phyloP scores from a whole-genome alignment of 2,329 filamentous ascomycete species.

The Pseudogymnoascus sp. region DNA sequence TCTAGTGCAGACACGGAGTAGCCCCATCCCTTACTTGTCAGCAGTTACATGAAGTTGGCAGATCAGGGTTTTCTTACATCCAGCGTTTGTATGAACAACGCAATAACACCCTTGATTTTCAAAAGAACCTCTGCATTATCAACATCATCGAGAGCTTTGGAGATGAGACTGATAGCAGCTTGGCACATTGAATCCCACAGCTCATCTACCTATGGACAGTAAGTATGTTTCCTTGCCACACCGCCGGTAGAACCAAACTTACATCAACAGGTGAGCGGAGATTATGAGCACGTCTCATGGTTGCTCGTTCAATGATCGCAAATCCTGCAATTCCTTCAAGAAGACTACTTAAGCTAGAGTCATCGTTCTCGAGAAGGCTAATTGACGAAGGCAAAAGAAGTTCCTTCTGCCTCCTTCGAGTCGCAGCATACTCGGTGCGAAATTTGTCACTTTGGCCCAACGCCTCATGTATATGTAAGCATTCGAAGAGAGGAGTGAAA shows the following conservation, averaged over 20 bases:
- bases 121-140: conserved; percentile 81
- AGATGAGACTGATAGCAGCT: conserved; percentile 73
- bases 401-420: conserved; percentile 84
- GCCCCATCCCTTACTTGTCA: conserved; percentile 62
- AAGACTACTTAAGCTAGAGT: conserved; percentile 77
- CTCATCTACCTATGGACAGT: conserved; percentile 68
- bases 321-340: conserved; percentile 94
- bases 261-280: conserved; percentile 78
- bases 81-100: conserved; percentile 97
- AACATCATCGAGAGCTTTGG: conserved; percentile 69
- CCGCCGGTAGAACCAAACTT: conserved; percentile 26
- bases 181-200: conserved; percentile 98
- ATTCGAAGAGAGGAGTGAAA: conserved; percentile 90
- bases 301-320: conserved; percentile 91
- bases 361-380: conserved; percentile 73
- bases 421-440: conserved; percentile 82
- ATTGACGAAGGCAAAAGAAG: conserved; percentile 72
- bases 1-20: conserved; percentile 80
- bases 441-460: conserved; percentile 90
- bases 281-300: conserved; percentile 78
- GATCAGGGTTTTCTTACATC: conserved; percentile 51
- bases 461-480: conserved; percentile 91
- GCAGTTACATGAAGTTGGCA: neutral
- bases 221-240: neutral
- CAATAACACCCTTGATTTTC: conserved; percentile 91